These are phyloP conservation scores for Chalaropsis thielavioides DNA, from an alignment of 2,329 filamentous ascomycete genomes.

Conservation along the genomic window DNA sequence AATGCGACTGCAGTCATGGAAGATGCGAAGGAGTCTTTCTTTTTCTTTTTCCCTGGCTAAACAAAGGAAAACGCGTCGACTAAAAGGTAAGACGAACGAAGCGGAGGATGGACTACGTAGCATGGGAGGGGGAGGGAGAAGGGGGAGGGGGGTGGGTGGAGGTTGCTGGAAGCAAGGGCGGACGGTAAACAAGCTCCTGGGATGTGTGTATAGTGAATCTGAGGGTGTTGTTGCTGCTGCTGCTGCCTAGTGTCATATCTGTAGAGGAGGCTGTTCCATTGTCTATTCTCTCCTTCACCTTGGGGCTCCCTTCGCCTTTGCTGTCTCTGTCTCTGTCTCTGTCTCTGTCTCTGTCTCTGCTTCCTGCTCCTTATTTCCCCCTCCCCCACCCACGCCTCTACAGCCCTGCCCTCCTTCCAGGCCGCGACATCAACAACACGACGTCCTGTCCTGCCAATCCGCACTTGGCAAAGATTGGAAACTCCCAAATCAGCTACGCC, in stretches of 20 bases:
- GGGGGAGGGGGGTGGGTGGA: background rate
- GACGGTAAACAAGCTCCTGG: background rate
- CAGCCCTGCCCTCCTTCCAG: background rate
- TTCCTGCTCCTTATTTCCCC: background rate
- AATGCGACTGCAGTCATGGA: too few relatives aligned
- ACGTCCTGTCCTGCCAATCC: background rate
- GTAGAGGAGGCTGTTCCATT: background rate
- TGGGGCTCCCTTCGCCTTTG: background rate
- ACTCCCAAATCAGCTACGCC: background rate
- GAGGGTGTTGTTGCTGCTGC: background rate
- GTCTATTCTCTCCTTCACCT: background rate
- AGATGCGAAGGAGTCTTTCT: background rate
- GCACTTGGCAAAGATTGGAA: background rate
- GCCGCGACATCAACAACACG: background rate
- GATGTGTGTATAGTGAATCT: background rate
- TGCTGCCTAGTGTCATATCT: background rate
- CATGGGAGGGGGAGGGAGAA: too few relatives aligned
- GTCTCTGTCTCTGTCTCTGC: too few relatives aligned
- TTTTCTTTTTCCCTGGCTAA: slow-evolving; percentile 6
- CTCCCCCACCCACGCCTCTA: background rate
- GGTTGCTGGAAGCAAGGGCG: background rate
- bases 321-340: background rate
- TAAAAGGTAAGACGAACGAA: background rate
- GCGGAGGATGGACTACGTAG: background rate
- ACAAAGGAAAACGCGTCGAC: background rate